These are phyloP conservation scores for Curvularia lunata DNA, from an alignment of 2,329 filamentous ascomycete genomes.

Conservation along the genomic window DNA sequence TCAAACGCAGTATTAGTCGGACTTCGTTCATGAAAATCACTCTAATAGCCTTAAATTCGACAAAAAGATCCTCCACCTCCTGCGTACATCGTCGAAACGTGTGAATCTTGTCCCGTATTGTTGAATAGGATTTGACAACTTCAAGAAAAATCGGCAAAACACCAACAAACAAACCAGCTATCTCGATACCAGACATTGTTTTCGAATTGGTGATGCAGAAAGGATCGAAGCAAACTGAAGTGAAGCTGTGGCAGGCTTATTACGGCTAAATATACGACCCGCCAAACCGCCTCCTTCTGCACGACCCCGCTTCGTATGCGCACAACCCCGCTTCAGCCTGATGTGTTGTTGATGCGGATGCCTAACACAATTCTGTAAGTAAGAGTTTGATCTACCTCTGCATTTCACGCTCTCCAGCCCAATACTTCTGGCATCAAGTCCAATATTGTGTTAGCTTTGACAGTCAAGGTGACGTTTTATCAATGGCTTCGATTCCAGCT, in stretches of 20 bases:
- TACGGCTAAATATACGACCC: background rate
- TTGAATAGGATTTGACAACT: conserved; percentile 28
- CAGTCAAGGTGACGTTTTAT: background rate
- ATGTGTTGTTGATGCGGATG: background rate
- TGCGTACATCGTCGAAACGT: conserved; percentile 28
- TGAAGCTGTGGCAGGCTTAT: background rate
- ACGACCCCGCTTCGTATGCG: background rate
- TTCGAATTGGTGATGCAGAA: background rate
- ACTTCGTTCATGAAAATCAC: conserved; percentile 34
- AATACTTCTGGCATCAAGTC: background rate
- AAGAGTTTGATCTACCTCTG: background rate
- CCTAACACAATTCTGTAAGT: background rate
- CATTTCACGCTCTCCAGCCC: background rate
- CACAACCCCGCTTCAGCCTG: conserved; percentile 6
- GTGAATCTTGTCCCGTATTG: conserved; percentile 14
- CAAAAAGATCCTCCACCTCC: conserved; percentile 24
- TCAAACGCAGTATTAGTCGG: conserved; percentile 24
- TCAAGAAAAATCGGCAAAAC: conserved; percentile 34
- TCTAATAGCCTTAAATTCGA: conserved; percentile 23
- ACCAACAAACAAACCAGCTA: conserved; percentile 13
- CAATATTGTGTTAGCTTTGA: background rate
- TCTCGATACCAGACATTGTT: background rate
- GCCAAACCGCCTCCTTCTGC: background rate
- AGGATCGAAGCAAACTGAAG: background rate
- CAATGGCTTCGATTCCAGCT: background rate